Conservation (phyloP, 352 stramenopile species). For the Blastocystis hominis region DNA sequence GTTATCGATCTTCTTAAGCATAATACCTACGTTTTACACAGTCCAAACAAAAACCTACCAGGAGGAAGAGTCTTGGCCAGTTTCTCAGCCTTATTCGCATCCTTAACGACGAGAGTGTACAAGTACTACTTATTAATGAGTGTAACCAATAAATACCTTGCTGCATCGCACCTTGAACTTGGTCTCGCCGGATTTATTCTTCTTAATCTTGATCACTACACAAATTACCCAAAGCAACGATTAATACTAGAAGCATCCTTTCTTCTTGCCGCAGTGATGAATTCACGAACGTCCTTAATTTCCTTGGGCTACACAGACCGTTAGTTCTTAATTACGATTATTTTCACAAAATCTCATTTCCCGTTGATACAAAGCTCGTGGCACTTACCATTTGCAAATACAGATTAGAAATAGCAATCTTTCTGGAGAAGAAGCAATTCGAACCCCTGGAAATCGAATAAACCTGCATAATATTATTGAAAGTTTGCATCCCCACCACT, state of each 20-base stretch:
- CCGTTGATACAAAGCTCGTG: not conserved
- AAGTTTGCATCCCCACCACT: not conserved
- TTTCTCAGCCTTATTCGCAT: slow-evolving; percentile 50
- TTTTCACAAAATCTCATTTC: not conserved
- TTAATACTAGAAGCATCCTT: slow-evolving; percentile 50
- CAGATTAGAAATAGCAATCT: slow-evolving; percentile 38
- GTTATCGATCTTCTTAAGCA: not conserved
- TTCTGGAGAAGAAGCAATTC: not conserved
- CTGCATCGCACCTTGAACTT: slow-evolving; percentile 59
- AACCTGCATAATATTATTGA: not conserved
- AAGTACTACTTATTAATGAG: slow-evolving; percentile 50
- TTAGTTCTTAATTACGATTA: not conserved
- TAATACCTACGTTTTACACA: not conserved
- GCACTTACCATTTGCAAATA: slow-evolving; percentile 29
- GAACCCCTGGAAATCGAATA: not conserved
- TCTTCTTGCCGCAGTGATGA: slow-evolving; percentile 43
- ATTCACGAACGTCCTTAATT: slow-evolving; percentile 58
- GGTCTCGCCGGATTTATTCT: slow-evolving; percentile 41
- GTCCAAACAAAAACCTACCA: not conserved
- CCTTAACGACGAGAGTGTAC: slow-evolving; percentile 56
- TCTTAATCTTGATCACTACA: slow-evolving; percentile 59
- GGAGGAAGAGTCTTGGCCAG: slow-evolving; percentile 46
- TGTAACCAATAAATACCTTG: not conserved
- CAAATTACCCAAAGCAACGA: not conserved
- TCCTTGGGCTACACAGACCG: slow-evolving; percentile 55